phyloP scores from a whole-genome alignment of 108 stramenopile genomes.

The Poteriospumella lacustris region DNA sequence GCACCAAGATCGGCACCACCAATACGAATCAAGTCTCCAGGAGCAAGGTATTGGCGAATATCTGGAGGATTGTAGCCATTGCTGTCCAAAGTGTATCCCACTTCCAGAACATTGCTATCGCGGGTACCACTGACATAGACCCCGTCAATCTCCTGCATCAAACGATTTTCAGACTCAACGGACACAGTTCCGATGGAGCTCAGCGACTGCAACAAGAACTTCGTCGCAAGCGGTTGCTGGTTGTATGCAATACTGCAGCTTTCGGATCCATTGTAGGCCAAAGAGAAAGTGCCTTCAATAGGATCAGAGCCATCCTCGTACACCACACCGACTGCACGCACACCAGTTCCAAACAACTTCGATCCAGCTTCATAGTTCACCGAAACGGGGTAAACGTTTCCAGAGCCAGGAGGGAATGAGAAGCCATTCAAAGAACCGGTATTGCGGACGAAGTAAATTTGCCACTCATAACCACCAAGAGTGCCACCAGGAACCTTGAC shows the following conservation, averaged over 20 bases:
- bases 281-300: constrained; percentile 50
- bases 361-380: constrained; percentile 37
- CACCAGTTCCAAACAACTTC: constrained; percentile 50
- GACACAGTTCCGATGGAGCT: constrained; percentile 56
- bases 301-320: constrained; percentile 36
- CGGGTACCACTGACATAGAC: constrained; percentile 48
- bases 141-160: constrained; percentile 51
- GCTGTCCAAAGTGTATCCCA: neutral
- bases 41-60: constrained; percentile 55
- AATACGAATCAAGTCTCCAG: constrained; percentile 62
- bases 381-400: constrained; percentile 58
- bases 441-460: constrained; percentile 61
- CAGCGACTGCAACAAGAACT: constrained; percentile 58
- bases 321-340: constrained; percentile 36
- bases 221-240: constrained; percentile 43
- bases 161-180: constrained; percentile 37
- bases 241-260: constrained; percentile 56
- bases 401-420: constrained; percentile 72
- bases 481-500: constrained; percentile 51
- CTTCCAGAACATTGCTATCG: constrained; percentile 30
- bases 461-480: constrained; percentile 70
- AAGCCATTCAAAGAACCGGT: constrained; percentile 59
- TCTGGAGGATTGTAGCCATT: constrained; percentile 27
- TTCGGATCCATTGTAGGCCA: constrained; percentile 46
- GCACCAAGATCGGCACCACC: constrained; percentile 37